Conservation (phyloP, 1,284 basidiomycete species). For the Peniophora sp. region DNA sequence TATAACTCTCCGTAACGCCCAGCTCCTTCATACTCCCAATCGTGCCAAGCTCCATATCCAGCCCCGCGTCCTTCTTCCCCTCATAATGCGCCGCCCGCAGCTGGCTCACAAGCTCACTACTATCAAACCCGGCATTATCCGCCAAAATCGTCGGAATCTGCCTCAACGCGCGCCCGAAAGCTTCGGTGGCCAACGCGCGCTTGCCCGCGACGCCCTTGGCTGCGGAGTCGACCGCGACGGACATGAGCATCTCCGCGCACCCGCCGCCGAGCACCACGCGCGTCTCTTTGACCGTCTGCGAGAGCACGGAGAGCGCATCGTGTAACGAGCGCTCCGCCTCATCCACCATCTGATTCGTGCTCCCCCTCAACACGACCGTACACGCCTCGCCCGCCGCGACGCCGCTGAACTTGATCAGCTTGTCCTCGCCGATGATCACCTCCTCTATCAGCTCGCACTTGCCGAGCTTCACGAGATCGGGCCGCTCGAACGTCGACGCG, state of each 20-base stretch:
- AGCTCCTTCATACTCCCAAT: conserved; percentile 86
- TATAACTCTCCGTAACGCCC: conserved; percentile 94
- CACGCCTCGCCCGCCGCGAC: conserved; percentile 98
- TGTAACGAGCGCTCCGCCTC: conserved; percentile 98
- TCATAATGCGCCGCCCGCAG: conserved; percentile 93
- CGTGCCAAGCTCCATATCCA: conserved; percentile 87
- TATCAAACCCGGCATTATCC: conserved; percentile 97
- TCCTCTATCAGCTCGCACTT: conserved; percentile 95
- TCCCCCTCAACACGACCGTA: conserved; percentile 95
- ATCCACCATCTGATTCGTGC: conserved; percentile 97
- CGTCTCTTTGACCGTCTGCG: conserved; percentile 97
- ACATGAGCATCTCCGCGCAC: conserved; percentile 98
- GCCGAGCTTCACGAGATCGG: conserved; percentile 91
- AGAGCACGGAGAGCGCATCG: conserved; percentile 94
- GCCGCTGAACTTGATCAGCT: conserved; percentile 99
- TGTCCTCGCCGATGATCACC: conserved; percentile 99
- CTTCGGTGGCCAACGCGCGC: conserved; percentile 92
- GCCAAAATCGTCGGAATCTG: conserved; percentile 96
- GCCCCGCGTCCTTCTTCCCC: conserved; percentile 76
- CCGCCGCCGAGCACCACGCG: conserved; percentile 92
- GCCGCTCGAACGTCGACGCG: conserved; percentile 90
- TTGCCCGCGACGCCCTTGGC: conserved; percentile 86
- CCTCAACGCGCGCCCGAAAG: conserved; percentile 82
- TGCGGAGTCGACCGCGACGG: conserved; percentile 86
- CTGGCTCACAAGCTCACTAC: conserved; percentile 88